Evolutionary conservation across 768 basidiomycete species (phyloP).

Genomic region (Mycena indigotica): DNA sequence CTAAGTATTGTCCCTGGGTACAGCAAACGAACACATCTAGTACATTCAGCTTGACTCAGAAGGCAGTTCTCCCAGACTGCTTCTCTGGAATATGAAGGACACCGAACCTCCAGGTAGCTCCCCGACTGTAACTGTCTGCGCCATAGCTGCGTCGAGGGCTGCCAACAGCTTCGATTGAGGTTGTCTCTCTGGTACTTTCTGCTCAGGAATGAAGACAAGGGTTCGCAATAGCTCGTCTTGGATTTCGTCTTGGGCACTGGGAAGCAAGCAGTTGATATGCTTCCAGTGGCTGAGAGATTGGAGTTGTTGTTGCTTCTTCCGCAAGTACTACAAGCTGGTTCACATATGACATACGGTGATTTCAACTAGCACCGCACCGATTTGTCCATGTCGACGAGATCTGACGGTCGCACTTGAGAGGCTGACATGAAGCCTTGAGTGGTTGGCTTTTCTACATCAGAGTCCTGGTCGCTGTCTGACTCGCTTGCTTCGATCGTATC

Average conservation of each 20-base stretch:
- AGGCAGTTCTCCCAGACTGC: conserved; percentile 33
- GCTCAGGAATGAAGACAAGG: conserved; percentile 38
- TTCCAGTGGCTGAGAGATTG: conserved; percentile 81
- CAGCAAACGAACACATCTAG: too few relatives aligned
- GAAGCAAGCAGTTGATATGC: conserved; percentile 74
- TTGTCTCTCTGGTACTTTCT: conserved; percentile 10
- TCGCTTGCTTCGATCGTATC: conserved; percentile 40
- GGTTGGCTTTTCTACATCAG: conserved; percentile 23
- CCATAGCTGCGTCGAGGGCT: conserved; percentile 49
- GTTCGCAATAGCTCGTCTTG: conserved; percentile 67
- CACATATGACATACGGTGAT: conserved; percentile 14
- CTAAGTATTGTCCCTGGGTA: too few relatives aligned
- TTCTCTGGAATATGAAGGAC: conserved; percentile 76
- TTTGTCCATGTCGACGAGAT: conserved; percentile 50
- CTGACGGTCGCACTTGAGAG: conserved; percentile 55
- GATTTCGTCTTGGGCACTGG: conserved; percentile 48
- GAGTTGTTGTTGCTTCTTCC: conserved; percentile 68
- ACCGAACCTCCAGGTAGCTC: conserved; percentile 67
- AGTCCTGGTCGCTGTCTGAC: conserved; percentile 21
- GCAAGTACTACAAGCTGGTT: conserved; percentile 49
- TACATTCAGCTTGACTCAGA: too few relatives aligned
- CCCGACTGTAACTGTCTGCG: conserved; percentile 33
- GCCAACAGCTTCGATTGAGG: conserved; percentile 40
- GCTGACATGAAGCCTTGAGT: conserved; percentile 66
- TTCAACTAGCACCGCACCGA: too few relatives aligned